These are phyloP conservation scores for Penicillium sp. DNA, from an alignment of 2,329 filamentous ascomycete species.

Conservation along the genomic window DNA sequence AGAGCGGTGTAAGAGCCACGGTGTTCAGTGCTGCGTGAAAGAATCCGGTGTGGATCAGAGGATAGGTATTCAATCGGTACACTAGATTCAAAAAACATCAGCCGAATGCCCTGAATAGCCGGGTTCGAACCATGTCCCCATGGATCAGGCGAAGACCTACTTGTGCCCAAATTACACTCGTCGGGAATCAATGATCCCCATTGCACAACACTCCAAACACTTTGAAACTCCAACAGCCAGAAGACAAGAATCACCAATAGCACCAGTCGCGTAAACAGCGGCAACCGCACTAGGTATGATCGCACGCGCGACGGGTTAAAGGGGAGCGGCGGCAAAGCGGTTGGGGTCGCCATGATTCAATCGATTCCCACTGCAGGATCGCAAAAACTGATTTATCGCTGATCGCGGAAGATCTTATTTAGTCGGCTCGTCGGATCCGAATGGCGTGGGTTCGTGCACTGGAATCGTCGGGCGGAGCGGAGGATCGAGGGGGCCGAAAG, in stretches of 20 bases:
- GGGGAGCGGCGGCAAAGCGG: conserved; percentile 53
- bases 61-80: conserved; percentile 90
- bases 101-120: neutral
- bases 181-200: conserved; percentile 80
- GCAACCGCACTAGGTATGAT: conserved; percentile 80
- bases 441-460: neutral
- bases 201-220: conserved; percentile 68
- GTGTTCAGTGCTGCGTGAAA: conserved; percentile 80
- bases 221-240: conserved; percentile 69
- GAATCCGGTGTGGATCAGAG: conserved; percentile 78
- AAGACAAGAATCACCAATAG: conserved; percentile 66
- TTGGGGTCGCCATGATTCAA: conserved; percentile 45
- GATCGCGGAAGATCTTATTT: neutral
- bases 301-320: conserved; percentile 74
- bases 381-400: neutral
- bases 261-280: conserved; percentile 77
- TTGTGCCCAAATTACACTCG: conserved; percentile 68
- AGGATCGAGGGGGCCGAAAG: conserved; percentile 1
- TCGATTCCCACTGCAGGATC: neutral
- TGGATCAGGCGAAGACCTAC: conserved; percentile 54
- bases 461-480: neutral
- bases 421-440: neutral
- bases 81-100: conserved; percentile 53
- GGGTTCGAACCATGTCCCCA: neutral
- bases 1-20: conserved; percentile 76